Evolutionary conservation across 2,329 filamentous ascomycete genomes (phyloP).

Genomic region (Kalmusia sp.): DNA sequence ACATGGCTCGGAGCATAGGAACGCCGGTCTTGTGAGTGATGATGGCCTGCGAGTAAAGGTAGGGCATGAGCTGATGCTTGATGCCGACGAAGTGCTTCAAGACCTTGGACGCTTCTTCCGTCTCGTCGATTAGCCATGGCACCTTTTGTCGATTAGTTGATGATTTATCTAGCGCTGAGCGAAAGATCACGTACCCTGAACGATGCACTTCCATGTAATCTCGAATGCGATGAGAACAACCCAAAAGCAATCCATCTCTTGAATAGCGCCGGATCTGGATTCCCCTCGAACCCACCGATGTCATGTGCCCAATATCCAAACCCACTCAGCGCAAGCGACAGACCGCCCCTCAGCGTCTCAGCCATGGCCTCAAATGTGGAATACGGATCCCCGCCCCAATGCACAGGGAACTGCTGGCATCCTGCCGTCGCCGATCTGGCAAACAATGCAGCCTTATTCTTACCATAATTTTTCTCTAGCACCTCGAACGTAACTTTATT

Average conservation of each 20-base stretch:
- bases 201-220: slow-evolving; percentile 14
- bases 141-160: neutral
- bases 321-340: slow-evolving; percentile 17
- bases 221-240: slow-evolving; percentile 18
- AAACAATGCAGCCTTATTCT: slow-evolving; percentile 19
- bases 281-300: slow-evolving; percentile 20
- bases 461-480: slow-evolving; percentile 15
- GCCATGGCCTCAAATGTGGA: slow-evolving; percentile 20
- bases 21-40: slow-evolving; percentile 7
- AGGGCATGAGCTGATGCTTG: slow-evolving; percentile 14
- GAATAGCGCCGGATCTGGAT: slow-evolving; percentile 21
- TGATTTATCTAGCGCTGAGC: neutral
- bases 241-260: slow-evolving; percentile 22
- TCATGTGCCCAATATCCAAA: slow-evolving; percentile 23
- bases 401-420: slow-evolving; percentile 18
- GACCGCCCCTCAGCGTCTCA: slow-evolving; percentile 18
- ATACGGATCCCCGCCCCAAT: slow-evolving; percentile 21
- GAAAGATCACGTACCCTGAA: slow-evolving; percentile 7
- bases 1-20: slow-evolving; percentile 11
- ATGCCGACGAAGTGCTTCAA: slow-evolving; percentile 10
- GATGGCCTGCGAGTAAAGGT: slow-evolving; percentile 11
- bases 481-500: slow-evolving; percentile 21
- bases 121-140: slow-evolving; percentile 18
- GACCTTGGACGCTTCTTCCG: slow-evolving; percentile 10
- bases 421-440: slow-evolving; percentile 19